phyloP scores from a whole-genome alignment of 129 eudicot species.

The Cynara cardunculus region DNA sequence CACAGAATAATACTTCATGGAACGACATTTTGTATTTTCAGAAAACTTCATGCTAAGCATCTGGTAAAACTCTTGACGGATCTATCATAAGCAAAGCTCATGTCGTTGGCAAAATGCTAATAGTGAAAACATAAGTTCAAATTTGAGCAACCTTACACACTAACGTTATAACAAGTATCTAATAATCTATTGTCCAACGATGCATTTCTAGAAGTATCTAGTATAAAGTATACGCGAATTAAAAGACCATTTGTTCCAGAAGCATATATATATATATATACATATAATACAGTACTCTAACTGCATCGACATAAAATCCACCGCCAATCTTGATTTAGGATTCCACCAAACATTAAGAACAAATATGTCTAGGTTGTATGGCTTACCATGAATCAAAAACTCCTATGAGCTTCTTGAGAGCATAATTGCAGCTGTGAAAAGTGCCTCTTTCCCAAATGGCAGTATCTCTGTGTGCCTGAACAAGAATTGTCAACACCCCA shows the following conservation, averaged over 20 bases:
- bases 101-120: no score
- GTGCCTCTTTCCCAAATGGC: conserved; percentile 67
- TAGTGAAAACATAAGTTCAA: no score
- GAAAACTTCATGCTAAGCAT: no score
- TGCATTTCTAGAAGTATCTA: not conserved
- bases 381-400: not conserved
- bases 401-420: conserved; percentile 46
- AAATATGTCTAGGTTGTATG: not conserved
- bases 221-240: not conserved
- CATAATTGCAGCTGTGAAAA: conserved; percentile 76
- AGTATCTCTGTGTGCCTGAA: conserved; percentile 47
- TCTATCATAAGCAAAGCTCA: no score
- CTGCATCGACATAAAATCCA: not conserved
- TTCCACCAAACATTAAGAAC: not conserved
- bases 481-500: not conserved
- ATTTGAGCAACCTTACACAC: no score
- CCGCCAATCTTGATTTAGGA: not conserved
- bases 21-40: no score
- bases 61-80: no score
- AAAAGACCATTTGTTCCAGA: not conserved
- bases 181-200: no score
- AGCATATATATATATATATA: no score
- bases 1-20: no score
- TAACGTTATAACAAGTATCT: no score
- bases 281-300: not conserved